Evolutionary conservation across 169 alveolate genomes (phyloP), one percentile per base, ranked within the genome.

Genomic region (Sarcocystis neurona): DNA sequence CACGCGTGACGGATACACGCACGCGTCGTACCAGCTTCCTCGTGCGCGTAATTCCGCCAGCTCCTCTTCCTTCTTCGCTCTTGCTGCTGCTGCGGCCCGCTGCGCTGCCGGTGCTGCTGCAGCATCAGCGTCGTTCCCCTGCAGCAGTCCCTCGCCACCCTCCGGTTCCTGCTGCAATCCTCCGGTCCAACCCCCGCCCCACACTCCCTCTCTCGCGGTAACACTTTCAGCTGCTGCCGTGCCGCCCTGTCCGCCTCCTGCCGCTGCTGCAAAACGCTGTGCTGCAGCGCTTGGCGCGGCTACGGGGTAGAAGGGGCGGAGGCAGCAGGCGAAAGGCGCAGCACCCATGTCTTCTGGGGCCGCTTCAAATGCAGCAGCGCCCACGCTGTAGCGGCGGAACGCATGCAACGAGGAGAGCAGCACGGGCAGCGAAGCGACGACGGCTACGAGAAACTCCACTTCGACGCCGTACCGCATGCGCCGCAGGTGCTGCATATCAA

Each of bases 351-450:
- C 23, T 47, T 84, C 43, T 10, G 50, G 75, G 74, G 86, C 39
- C 39, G 27, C 58, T 43, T 72, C 82, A 12, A 48, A 18, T 18
- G 18, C 56, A 39, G 58, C 53, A 12, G 46, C 82, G 56, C 82
- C 82, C 20, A 4, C 56, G 2, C 43, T 23, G 27, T 72, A 72
- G 18, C 56, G 60, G 20, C 90, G 80, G 66, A 86, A 86, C 79
- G 68, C 85, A 34, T 70, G 75, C n/a, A 86, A 37, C 23, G 86
- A 47, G 20, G 90, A 86, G 48, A 86, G 90, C 2, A 86, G 44
- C 20, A 86, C 90, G 46, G 90, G 90, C 2, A 86, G 90, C 8
- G 86, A 72, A 30, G 86, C 48, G 8, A 53, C 70, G 37, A 86
- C 75, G 1, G 85, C 90, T 30, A 50, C 27, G 47, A 86, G 74